These are phyloP conservation scores for Candida ascalaphidarum DNA, from an alignment of 805 yeast genomes.

Conservation along the genomic window DNA sequence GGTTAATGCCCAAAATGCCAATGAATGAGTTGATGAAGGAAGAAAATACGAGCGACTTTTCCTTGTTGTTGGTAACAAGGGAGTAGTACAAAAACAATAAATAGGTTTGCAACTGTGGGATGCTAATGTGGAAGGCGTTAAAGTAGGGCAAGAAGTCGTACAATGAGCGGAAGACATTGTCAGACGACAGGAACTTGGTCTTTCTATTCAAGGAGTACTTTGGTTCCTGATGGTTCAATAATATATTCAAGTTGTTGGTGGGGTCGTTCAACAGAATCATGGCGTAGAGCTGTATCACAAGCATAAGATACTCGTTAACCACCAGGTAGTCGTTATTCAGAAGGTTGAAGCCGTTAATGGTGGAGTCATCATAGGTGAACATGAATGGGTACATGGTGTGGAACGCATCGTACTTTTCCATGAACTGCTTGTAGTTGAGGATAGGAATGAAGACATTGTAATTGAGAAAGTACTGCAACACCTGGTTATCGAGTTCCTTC, in stretches of 20 bases:
- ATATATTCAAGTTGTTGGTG: constrained; percentile 29
- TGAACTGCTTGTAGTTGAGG: constrained; percentile 44
- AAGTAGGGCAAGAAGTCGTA: constrained; percentile 39
- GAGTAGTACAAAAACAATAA: constrained; percentile 42
- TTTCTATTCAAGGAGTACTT: constrained; percentile 10
- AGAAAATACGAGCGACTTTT: constrained; percentile 27
- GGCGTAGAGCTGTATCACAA: constrained; percentile 40
- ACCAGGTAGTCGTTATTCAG: constrained; percentile 30
- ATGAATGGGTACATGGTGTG: constrained; percentile 41
- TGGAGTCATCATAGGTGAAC: constrained; percentile 38
- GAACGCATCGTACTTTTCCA: constrained; percentile 41
- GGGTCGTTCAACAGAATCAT: constrained; percentile 46
- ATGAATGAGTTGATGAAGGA: constrained; percentile 34
- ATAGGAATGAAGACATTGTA: constrained; percentile 48
- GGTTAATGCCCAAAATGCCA: constrained; percentile 34
- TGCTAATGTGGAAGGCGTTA: constrained; percentile 39
- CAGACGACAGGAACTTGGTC: not conserved
- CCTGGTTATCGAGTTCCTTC: constrained; percentile 37
- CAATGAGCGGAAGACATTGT: constrained; percentile 23
- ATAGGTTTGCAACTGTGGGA: constrained; percentile 42
- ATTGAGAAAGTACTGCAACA: constrained; percentile 41
- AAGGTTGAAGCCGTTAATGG: constrained; percentile 40
- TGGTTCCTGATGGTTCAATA: constrained; percentile 30
- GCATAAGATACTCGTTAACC: constrained; percentile 35
- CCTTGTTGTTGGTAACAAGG: constrained; percentile 33